These are phyloP conservation scores for Paspalum vaginatum DNA, from an alignment of 176 grass and related monocot species.

Conservation along the genomic window DNA sequence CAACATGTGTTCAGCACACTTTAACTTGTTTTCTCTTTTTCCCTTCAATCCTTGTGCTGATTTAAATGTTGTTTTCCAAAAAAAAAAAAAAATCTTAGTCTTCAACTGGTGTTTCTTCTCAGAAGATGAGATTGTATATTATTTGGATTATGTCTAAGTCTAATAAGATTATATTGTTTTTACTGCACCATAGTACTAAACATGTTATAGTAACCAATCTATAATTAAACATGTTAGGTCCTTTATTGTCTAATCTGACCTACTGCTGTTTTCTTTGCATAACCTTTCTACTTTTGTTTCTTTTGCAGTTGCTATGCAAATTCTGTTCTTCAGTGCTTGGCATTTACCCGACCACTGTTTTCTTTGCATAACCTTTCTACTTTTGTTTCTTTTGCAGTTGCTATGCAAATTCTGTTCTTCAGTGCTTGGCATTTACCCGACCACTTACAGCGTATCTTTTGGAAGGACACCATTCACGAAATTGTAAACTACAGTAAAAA, in stretches of 20 bases:
- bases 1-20: not conserved
- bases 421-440: slow-evolving; percentile 92
- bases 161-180: too few relatives aligned
- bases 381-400: slow-evolving; percentile 68
- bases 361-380: too few relatives aligned
- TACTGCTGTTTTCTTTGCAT: slow-evolving; percentile 32
- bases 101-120: not conserved
- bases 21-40: not conserved
- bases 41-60: slow-evolving; percentile 7
- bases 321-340: slow-evolving; percentile 88
- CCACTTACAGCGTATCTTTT: slow-evolving; percentile 80
- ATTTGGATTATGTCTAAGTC: not conserved
- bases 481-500: slow-evolving; percentile 56
- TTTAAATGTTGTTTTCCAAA: not conserved
- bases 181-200: not conserved
- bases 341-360: slow-evolving; percentile 94
- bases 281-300: slow-evolving; percentile 44
- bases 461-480: slow-evolving; percentile 78
- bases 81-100: not conserved
- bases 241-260: slow-evolving; percentile 25
- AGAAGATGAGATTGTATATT: not conserved
- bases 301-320: slow-evolving; percentile 92
- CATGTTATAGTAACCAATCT: slow-evolving; percentile 12
- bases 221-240: not conserved
- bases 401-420: slow-evolving; percentile 92